A percentile compares a stretch with the other conserved stretches of the same genome.
These are phyloP conservation scores for Colletotrichum agaves DNA, from an alignment of 2,329 filamentous ascomycete species.

Conservation along the genomic window DNA sequence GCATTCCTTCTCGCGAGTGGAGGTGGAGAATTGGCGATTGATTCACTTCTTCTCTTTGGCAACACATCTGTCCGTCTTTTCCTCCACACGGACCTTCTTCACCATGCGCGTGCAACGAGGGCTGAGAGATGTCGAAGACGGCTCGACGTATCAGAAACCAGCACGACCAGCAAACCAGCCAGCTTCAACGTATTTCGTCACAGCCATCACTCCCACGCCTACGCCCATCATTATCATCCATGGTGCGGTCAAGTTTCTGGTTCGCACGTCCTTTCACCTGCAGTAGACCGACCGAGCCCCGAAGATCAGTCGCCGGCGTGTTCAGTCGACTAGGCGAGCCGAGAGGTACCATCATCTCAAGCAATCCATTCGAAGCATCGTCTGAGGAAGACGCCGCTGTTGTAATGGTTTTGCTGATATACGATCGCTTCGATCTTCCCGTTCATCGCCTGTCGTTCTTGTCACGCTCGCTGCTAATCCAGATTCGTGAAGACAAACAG, in stretches of 20 bases:
- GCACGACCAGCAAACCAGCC: not conserved
- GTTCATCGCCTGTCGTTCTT: not conserved
- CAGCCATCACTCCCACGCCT: constrained; percentile 7
- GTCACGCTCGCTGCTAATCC: not conserved
- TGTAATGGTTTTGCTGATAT: not conserved
- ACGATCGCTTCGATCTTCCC: not conserved
- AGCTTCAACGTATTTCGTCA: constrained; percentile 1
- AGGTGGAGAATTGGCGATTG: not conserved
- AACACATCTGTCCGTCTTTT: constrained; percentile 2
- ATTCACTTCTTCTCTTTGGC: not conserved
- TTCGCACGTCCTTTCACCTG: constrained; percentile 18
- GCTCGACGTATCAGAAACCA: constrained; percentile 5
- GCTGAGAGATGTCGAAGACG: constrained; percentile 11
- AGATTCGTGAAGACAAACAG: not conserved
- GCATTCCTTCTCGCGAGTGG: not conserved
- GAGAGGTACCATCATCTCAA: constrained; percentile 15
- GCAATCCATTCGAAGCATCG: not conserved
- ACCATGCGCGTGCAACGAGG: not conserved
- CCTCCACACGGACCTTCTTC: constrained; percentile 7
- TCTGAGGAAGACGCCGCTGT: not conserved
- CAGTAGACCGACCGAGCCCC: not conserved
- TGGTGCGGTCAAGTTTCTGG: not conserved
- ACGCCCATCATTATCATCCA: constrained; percentile 10
- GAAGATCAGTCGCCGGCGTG: not conserved
- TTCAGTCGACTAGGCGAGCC: not conserved